phyloP scores from a whole-genome alignment of 768 basidiomycete species.

The Tephrocybe sp. region DNA sequence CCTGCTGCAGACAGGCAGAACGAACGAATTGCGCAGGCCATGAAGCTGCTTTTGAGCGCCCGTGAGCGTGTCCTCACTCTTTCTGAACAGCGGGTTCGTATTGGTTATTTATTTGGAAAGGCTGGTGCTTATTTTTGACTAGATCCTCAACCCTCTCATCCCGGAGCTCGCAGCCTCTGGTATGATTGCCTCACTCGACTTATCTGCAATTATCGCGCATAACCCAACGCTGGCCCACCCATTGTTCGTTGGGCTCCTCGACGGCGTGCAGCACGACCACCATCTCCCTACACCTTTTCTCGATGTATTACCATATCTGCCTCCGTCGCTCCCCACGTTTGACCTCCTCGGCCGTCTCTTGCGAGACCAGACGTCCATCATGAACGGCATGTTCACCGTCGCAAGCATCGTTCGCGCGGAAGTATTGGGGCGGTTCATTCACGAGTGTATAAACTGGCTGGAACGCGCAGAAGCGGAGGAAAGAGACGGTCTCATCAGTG shows the following conservation, averaged over 20 bases:
- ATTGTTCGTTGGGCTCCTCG: slow-evolving; percentile 59
- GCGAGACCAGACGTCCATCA: slow-evolving; percentile 54
- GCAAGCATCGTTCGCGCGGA: slow-evolving; percentile 65
- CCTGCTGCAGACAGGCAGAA: slow-evolving; percentile 56
- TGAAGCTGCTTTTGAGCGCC: slow-evolving; percentile 68
- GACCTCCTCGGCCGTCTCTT: slow-evolving; percentile 72
- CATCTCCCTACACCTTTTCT: slow-evolving; percentile 52
- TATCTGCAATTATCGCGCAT: slow-evolving; percentile 61
- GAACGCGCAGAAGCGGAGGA: slow-evolving; percentile 72
- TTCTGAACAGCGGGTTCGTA: slow-evolving; percentile 69
- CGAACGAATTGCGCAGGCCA: slow-evolving; percentile 58
- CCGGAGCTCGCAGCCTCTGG: slow-evolving; percentile 43
- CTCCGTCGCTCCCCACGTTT: slow-evolving; percentile 72
- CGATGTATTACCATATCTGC: slow-evolving; percentile 62
- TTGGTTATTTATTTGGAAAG: slow-evolving; percentile 1
- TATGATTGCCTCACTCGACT: slow-evolving; percentile 67
- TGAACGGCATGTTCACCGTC: slow-evolving; percentile 49
- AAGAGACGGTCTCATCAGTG: slow-evolving; percentile 63
- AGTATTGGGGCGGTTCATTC: slow-evolving; percentile 69
- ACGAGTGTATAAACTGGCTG: slow-evolving; percentile 67
- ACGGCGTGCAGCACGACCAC: slow-evolving; percentile 30
- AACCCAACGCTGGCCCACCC: slow-evolving; percentile 74
- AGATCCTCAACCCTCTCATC: slow-evolving; percentile 56
- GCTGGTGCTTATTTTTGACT: slow-evolving; percentile 1
- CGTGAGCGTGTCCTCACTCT: slow-evolving; percentile 73